Conservation (phyloP, 306 rosid species). For the Notholithocarpus densiflorus region DNA sequence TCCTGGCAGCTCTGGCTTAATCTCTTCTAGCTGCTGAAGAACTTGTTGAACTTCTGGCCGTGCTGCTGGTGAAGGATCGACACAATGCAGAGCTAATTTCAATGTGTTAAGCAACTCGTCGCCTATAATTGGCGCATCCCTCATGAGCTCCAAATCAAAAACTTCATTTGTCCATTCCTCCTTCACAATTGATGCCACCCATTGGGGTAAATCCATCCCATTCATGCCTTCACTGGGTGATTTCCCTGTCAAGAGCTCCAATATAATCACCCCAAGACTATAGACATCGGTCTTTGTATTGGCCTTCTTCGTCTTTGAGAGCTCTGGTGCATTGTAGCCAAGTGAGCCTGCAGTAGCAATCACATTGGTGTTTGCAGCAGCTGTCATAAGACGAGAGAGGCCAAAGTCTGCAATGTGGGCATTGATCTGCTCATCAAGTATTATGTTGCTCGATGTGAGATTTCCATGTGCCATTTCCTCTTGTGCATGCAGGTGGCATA, state of each 20-base stretch:
- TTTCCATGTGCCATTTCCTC: conserved; percentile 72
- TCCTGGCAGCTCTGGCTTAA: conserved; percentile 53
- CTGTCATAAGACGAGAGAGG: conserved; percentile 72
- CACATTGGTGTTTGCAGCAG: conserved; percentile 72
- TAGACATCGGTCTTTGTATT: conserved; percentile 56
- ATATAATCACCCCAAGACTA: conserved; percentile 74
- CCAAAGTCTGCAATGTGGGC: conserved; percentile 82
- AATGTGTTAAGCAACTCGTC: conserved; percentile 79
- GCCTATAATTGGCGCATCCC: conserved; percentile 56
- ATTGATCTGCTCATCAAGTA: conserved; percentile 59
- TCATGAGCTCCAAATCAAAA: conserved; percentile 82
- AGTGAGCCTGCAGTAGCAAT: conserved; percentile 85
- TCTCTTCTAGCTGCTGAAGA: conserved; percentile 69
- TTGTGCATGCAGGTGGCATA: conserved; percentile 53
- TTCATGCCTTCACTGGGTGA: conserved; percentile 77
- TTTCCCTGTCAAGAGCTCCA: conserved; percentile 85
- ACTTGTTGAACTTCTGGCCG: conserved; percentile 80
- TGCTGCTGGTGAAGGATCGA: conserved; percentile 78
- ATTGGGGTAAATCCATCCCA: conserved; percentile 83
- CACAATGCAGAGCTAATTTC: conserved; percentile 84
- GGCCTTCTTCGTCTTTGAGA: conserved; percentile 67
- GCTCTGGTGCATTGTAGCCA: conserved; percentile 88
- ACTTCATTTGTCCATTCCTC: conserved; percentile 93
- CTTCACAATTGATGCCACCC: conserved; percentile 88
- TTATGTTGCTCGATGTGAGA: conserved; percentile 73